A percentile compares a stretch with the other conserved stretches of the same genome.
Conservation (phyloP, 2,329 filamentous ascomycete genomes). For the Diplocarpon mali region DNA sequence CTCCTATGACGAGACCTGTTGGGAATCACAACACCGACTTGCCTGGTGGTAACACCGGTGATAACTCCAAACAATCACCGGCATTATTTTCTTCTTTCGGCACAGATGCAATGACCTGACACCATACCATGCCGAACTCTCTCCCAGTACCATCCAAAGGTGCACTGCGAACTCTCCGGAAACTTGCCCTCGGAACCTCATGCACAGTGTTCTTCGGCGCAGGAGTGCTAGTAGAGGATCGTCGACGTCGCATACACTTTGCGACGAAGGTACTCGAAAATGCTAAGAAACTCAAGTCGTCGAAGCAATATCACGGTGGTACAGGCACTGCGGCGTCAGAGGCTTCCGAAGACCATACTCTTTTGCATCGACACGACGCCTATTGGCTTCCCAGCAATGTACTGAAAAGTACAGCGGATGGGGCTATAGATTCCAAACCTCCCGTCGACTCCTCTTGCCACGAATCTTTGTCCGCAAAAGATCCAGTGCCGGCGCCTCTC, state of each 20-base stretch:
- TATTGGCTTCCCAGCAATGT: constrained; percentile 17
- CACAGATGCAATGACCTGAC: constrained; percentile 16
- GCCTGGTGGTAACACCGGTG: not conserved
- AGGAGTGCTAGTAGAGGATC: constrained; percentile 42
- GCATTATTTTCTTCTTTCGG: not conserved
- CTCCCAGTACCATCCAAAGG: constrained; percentile 43
- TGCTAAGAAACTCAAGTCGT: constrained; percentile 38
- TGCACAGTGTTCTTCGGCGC: constrained; percentile 38
- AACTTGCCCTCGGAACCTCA: constrained; percentile 44
- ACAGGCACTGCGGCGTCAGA: constrained; percentile 18
- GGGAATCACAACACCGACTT: not conserved
- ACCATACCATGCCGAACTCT: constrained; percentile 26
- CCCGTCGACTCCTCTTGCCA: not conserved
- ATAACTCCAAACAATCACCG: not conserved
- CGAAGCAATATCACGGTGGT: constrained; percentile 30
- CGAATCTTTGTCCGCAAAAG: not conserved
- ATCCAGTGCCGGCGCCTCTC: not conserved
- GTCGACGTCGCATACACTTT: constrained; percentile 41
- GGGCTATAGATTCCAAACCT: not conserved
- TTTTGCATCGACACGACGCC: constrained; percentile 13
- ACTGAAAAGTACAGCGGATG: not conserved
- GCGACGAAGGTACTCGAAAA: constrained; percentile 41
- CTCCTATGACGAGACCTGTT: not conserved
- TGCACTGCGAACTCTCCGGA: constrained; percentile 43
- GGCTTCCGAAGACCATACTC: constrained; percentile 17